Percentiles rank a stretch among this genome's conserved stretches.
These are phyloP conservation scores for Musa troglodytarum DNA, from an alignment of 176 grass and related monocot genomes.

Conservation along the genomic window DNA sequence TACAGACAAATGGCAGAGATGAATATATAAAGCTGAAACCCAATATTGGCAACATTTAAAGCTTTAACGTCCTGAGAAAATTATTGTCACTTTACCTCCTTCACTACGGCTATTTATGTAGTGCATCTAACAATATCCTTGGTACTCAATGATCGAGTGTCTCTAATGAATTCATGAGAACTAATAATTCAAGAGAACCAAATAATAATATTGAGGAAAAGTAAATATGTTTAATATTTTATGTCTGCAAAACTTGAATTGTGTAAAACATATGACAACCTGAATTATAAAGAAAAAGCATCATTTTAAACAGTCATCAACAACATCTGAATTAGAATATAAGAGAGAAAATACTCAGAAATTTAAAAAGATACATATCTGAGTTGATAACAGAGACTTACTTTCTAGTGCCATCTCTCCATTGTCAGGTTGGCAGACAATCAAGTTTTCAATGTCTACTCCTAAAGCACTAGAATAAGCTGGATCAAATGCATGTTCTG, in stretches of 20 bases:
- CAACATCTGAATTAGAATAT: background rate
- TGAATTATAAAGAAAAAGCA: too few species aligned
- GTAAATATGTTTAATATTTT: background rate
- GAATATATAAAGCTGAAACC: too few species aligned
- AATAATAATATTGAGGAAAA: background rate
- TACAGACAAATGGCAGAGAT: too few species aligned
- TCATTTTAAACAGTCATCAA: background rate
- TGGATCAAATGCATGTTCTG: slow-evolving; percentile 97
- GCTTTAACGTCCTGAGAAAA: background rate
- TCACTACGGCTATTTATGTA: background rate
- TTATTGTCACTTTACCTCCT: background rate
- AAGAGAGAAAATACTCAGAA: background rate
- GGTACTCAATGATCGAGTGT: background rate
- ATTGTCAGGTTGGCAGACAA: slow-evolving; percentile 96
- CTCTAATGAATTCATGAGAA: background rate
- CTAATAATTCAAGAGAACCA: background rate
- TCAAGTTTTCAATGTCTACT: slow-evolving; percentile 97
- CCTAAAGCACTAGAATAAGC: slow-evolving; percentile 89
- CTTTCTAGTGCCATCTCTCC: slow-evolving; percentile 98
- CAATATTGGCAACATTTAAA: background rate
- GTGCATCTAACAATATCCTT: background rate
- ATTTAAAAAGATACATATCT: background rate
- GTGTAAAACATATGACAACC: background rate
- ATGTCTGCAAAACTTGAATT: background rate
- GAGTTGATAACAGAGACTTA: slow-evolving; percentile 26